These are phyloP conservation scores for Xylaria sp. DNA, from an alignment of 2,329 filamentous ascomycete species.

Conservation along the genomic window DNA sequence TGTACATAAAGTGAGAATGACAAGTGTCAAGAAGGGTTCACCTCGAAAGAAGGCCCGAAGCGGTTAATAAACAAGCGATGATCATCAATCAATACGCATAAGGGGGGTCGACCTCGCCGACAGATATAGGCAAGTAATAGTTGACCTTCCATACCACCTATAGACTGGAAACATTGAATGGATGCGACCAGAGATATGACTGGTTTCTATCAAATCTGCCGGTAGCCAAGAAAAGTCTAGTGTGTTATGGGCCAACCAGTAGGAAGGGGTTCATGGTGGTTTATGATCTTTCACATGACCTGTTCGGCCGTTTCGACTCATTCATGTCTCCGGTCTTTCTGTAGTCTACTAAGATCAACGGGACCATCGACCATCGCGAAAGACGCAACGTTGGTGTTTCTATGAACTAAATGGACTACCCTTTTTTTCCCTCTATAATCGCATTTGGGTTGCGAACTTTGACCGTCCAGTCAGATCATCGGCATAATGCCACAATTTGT, in stretches of 20 bases:
- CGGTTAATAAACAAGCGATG: background rate
- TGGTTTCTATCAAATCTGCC: constrained; percentile 22
- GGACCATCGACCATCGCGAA: constrained; percentile 6
- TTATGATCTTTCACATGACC: constrained; percentile 26
- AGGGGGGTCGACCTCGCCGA: constrained; percentile 9
- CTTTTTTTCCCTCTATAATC: too few relatives aligned
- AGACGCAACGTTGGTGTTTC: background rate
- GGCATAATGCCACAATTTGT: constrained; percentile 25
- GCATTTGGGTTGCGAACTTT: background rate
- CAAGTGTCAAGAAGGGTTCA: constrained; percentile 15
- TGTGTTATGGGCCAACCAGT: constrained; percentile 22
- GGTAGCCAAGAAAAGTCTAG: constrained; percentile 26
- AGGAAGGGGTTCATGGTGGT: background rate
- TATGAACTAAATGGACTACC: background rate
- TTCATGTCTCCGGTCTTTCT: constrained; percentile 5
- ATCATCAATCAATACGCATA: constrained; percentile 14
- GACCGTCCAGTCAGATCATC: background rate
- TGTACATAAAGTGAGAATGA: background rate
- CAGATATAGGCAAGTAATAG: background rate
- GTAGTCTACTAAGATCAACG: constrained; percentile 5
- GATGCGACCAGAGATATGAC: constrained; percentile 22
- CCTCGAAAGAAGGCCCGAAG: constrained; percentile 8
- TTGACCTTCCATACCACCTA: constrained; percentile 1
- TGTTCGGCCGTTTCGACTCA: constrained; percentile 9
- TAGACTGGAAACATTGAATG: constrained; percentile 8